phyloP scores from a whole-genome alignment of 352 stramenopile species.

The Pythium chondricola region DNA sequence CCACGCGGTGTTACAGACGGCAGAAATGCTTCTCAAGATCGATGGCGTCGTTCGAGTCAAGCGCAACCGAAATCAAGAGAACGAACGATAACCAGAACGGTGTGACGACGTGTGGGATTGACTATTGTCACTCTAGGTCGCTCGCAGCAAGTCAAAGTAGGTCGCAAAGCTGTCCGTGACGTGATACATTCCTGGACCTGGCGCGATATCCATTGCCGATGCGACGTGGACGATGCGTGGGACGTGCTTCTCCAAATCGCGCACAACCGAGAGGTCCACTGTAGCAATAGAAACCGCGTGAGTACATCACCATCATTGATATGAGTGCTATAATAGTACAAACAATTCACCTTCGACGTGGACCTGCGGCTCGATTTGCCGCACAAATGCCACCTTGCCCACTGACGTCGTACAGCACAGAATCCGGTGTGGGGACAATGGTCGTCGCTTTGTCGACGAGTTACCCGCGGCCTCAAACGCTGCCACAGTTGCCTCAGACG shows the following conservation, averaged over 20 bases:
- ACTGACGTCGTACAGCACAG: slow-evolving; percentile 74
- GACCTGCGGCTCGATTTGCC: slow-evolving; percentile 80
- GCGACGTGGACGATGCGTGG: slow-evolving; percentile 61
- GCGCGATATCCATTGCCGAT: slow-evolving; percentile 19
- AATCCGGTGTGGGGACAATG: slow-evolving; percentile 60
- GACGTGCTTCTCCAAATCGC: slow-evolving; percentile 72
- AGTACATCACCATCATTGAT: slow-evolving; percentile 2
- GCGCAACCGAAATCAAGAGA: slow-evolving; percentile 2
- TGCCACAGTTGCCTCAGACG: slow-evolving; percentile 18
- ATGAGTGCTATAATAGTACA: neutral
- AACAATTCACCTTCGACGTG: slow-evolving; percentile 67
- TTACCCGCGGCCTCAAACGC: slow-evolving; percentile 21
- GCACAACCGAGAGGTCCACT: slow-evolving; percentile 54
- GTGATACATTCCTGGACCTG: slow-evolving; percentile 34
- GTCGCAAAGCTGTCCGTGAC: slow-evolving; percentile 54
- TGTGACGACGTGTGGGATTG: neutral
- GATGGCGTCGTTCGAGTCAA: slow-evolving; percentile 29
- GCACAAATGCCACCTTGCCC: slow-evolving; percentile 80
- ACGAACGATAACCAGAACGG: neutral
- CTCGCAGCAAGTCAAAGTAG: slow-evolving; percentile 61
- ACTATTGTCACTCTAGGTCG: slow-evolving; percentile 10
- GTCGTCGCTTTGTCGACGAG: slow-evolving; percentile 16
- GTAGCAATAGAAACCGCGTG: slow-evolving; percentile 2
- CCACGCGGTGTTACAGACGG: slow-evolving; percentile 33
- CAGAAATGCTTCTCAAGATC: slow-evolving; percentile 54